Base-by-base conservation (phyloP, 495 filamentous ascomycete species). In the Beverwykella pulmonaria region DNA sequence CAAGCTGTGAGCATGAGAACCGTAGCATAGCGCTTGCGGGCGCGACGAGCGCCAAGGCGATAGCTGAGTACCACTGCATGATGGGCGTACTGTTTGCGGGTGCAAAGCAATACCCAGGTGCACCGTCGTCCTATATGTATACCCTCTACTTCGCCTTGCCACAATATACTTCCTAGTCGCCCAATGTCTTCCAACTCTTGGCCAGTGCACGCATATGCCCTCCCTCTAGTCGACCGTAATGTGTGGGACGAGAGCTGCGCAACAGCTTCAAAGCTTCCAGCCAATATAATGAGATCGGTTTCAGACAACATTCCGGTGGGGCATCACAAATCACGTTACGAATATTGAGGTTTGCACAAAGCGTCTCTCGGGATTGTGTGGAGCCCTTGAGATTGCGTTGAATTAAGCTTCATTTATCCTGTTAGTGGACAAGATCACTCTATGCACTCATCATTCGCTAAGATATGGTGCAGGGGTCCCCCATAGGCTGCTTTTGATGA, bases 1-100 rank as follows among this genome's bases (percentile, higher is more conserved):
- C 54, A 15, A 58, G 54, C 36, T 58, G 54, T 26, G 61, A 65
- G 53, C 61, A 65, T 0, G 61, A 65, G 53, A 65, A 65, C 19
- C 61, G 61, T 9, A 65, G 39, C 61, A 65, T 65, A 34, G 53
- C 61, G 23, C 46, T 34, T 47, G 53, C 30, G 25, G 52, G 54
- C 61, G 61, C 61, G 17, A 34, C 54, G 36, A 65, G 53, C n/a
- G 61, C 61, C 15, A 65, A 27, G 12, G 53, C 23, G 49, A 44
- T 23, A 26, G 58, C 10, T 14, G 36, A 65, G 15, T 41, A 47
- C 50, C 29, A 63, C 22, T 53, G 48, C 59, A 63, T 63, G 10
- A n/a, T 46, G 4, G 47, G 22, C 15, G 2, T 1, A 4, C n/a
- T 27, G 50, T 14, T 15, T 3, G 17, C 17, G 17, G 39, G 15